phyloP scores from a whole-genome alignment of 2,329 filamentous ascomycete species.

The Meredithiella fracta region DNA sequence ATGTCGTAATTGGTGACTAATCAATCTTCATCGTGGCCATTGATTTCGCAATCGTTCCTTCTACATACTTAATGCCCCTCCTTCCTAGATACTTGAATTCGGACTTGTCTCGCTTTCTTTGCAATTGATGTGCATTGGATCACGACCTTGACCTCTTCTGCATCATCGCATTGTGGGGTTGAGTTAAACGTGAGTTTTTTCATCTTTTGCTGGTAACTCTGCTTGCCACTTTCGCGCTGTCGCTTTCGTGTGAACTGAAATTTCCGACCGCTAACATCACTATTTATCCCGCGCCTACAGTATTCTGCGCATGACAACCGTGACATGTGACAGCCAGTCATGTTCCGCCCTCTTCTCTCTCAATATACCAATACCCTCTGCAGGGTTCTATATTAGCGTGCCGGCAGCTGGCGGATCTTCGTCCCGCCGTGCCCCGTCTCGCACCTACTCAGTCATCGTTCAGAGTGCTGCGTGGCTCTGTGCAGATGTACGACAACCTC shows the following conservation, averaged over 20 bases:
- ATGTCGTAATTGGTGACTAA: neutral
- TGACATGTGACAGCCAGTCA: constrained; percentile 5
- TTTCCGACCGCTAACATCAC: neutral
- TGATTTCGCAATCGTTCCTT: neutral
- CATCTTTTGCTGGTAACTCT: too few species aligned
- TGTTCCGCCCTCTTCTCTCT: constrained; percentile 13
- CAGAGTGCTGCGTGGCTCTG: constrained; percentile 7
- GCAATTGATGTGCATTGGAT: neutral
- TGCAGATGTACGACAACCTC: constrained; percentile 11
- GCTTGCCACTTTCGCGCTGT: neutral
- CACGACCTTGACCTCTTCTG: neutral
- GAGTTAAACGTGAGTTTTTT: neutral
- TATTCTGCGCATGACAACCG: neutral
- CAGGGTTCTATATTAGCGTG: constrained; percentile 3
- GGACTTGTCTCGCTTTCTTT: constrained; percentile 12
- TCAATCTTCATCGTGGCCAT: neutral
- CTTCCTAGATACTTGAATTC: neutral
- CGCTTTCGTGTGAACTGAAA: neutral
- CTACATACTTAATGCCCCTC: too few species aligned
- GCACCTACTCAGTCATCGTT: constrained; percentile 4
- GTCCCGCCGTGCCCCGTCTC: constrained; percentile 1
- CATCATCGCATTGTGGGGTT: neutral
- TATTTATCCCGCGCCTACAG: neutral
- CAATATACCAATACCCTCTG: constrained; percentile 7
- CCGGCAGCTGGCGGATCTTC: constrained; percentile 3